Percentiles rank a stretch among this genome's conserved stretches.
Evolutionary conservation across 805 yeast species (phyloP).

Genomic region (Candida saitoana): DNA sequence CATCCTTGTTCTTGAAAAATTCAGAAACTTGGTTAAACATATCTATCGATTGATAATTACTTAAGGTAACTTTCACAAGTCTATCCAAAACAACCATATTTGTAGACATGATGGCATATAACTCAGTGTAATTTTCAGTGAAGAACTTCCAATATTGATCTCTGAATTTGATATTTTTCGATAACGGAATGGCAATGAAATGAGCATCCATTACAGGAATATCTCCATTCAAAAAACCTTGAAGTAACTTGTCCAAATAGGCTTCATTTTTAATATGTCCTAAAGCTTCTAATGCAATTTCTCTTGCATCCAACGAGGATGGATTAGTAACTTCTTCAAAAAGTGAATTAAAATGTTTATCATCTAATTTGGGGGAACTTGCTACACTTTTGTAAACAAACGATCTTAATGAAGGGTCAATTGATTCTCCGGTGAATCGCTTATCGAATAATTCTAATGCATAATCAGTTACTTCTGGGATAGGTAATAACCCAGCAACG

Average conservation of each 20-base stretch:
- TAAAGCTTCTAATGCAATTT: slow-evolving; percentile 52
- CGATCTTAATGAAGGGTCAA: slow-evolving; percentile 43
- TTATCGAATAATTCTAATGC: slow-evolving; percentile 28
- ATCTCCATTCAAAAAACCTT: slow-evolving; percentile 34
- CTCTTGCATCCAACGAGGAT: slow-evolving; percentile 53
- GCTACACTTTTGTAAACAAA: slow-evolving; percentile 44
- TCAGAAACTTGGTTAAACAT: slow-evolving; percentile 27
- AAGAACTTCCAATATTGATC: slow-evolving; percentile 47
- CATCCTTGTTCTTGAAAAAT: slow-evolving; percentile 29
- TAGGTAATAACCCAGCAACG: slow-evolving; percentile 35
- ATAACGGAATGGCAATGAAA: slow-evolving; percentile 44
- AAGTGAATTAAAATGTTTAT: slow-evolving; percentile 35
- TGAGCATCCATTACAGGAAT: slow-evolving; percentile 60
- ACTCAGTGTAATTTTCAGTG: slow-evolving; percentile 42
- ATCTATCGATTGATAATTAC: slow-evolving; percentile 35
- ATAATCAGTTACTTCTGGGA: slow-evolving; percentile 33
- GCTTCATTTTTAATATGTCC: slow-evolving; percentile 41
- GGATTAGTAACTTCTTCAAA: slow-evolving; percentile 48
- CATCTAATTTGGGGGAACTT: slow-evolving; percentile 27
- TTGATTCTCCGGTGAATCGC: slow-evolving; percentile 18
- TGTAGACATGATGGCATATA: slow-evolving; percentile 42
- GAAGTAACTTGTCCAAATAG: slow-evolving; percentile 37
- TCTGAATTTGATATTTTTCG: slow-evolving; percentile 43
- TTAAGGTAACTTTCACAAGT: slow-evolving; percentile 36
- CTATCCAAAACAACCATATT: slow-evolving; percentile 52